Evolutionary conservation across 805 yeast species (phyloP), one percentile per base, ranked within the genome.

Genomic region (Soucietia sequanensis): DNA sequence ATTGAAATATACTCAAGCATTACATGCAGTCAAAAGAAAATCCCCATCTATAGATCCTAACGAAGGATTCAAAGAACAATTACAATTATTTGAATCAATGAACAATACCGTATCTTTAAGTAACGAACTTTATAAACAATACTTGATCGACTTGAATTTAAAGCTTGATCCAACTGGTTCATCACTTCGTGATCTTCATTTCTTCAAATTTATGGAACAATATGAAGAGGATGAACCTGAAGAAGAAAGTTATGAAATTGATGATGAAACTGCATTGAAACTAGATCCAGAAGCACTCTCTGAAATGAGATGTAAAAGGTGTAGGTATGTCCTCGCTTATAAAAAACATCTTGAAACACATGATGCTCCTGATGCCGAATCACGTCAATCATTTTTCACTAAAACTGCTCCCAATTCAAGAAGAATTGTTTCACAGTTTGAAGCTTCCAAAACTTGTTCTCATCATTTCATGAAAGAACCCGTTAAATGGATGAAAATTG

Each of bases 401-500:
- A 81, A 77, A 47, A 77, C 75, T 29, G 84, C 82, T 1, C 78
- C 78, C 16, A 70, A 77, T 42, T 75, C 82, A 15, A 70, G 75
- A 44, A 65, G 87, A 48, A 75, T 83, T 25, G 68, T 81, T 22
- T 76, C 78, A 30, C 68, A 72, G 4, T 72, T 75, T 43, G 72
- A 70, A 24, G 89, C 83, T 0, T 70, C 81, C 19, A 55, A 62
- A 15, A 58, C 56, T 4, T 91, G 99, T 58, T 84, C 95, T 5
- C 96, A 90, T 56, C 83, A 70, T 54, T 93, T 89, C 49, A 68
- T 85, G 19, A 40, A 44, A 6, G 97, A 93, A 58, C 98, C 98
- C 0, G 62, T 91, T 34, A 70, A 70, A 22, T 93, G 99, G 99
- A 93, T 93, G 99, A 76, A 81, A 39, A 65, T 68, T 4, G 96